These are phyloP conservation scores for Hymenoscyphus fructigenus DNA, from an alignment of 2,329 filamentous ascomycete species.

Conservation along the genomic window DNA sequence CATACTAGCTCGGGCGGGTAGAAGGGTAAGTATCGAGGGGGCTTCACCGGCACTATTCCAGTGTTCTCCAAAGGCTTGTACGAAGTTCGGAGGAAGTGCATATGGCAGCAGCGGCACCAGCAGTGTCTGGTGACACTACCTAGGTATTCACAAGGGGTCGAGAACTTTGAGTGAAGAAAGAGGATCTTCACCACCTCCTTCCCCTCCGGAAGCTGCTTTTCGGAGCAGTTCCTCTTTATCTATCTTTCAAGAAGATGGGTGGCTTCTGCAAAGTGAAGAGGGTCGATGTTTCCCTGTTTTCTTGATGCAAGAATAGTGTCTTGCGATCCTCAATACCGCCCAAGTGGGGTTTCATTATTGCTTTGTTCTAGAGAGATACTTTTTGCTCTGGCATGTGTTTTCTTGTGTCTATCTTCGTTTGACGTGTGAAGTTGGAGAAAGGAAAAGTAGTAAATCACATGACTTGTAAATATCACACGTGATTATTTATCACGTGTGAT, in stretches of 20 bases:
- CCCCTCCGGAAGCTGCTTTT: background rate
- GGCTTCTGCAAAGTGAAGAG: background rate
- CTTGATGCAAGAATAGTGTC: background rate
- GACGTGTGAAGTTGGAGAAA: too few relatives aligned
- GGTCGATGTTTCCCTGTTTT: background rate
- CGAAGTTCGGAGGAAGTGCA: background rate
- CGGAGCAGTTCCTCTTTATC: too few relatives aligned
- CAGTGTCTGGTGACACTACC: background rate
- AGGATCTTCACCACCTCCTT: background rate
- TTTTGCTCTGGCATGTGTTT: background rate
- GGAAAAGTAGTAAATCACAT: too few relatives aligned
- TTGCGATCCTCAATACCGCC: background rate
- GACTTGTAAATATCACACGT: too few relatives aligned
- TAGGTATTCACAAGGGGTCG: background rate
- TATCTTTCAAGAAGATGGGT: too few relatives aligned
- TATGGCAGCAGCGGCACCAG: background rate
- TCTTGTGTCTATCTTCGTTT: too few relatives aligned
- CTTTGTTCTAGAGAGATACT: background rate
- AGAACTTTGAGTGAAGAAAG: slow-evolving; percentile 1
- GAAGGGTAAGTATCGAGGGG: slow-evolving; percentile 4
- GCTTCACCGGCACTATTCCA: background rate
- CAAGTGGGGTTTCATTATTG: background rate
- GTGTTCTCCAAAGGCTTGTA: background rate
- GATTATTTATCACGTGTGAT: background rate
- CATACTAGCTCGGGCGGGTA: slow-evolving; percentile 15